phyloP scores from a whole-genome alignment of 768 basidiomycete genomes.

The Leucocoprinus leucothites region DNA sequence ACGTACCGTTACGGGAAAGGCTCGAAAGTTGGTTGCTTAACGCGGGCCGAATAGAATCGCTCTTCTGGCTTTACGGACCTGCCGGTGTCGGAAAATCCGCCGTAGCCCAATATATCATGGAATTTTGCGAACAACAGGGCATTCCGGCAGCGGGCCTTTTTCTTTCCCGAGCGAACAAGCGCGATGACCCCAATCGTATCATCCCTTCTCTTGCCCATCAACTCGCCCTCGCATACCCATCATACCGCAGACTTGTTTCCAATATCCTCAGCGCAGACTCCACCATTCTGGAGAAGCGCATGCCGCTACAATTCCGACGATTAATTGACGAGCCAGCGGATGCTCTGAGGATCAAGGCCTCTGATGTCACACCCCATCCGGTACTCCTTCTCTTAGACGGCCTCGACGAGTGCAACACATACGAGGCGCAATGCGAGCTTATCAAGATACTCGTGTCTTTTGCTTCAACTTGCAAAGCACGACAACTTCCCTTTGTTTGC shows the following conservation, averaged over 20 bases:
- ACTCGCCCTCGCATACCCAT: background rate
- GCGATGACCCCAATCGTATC: background rate
- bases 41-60: background rate
- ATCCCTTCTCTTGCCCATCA: background rate
- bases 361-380: too few relatives aligned
- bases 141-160: slow-evolving; percentile 4
- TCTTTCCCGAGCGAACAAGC: background rate
- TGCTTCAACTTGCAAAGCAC: background rate
- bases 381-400: background rate
- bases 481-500: background rate
- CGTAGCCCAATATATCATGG: slow-evolving; percentile 1
- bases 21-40: background rate
- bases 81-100: slow-evolving; percentile 13
- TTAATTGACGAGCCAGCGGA: background rate
- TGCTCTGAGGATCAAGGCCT: too few relatives aligned
- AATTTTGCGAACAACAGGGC: background rate
- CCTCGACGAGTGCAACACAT: background rate
- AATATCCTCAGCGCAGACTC: background rate
- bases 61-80: slow-evolving; percentile 9
- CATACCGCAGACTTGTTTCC: background rate
- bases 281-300: background rate
- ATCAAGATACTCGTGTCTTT: background rate
- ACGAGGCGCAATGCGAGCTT: background rate
- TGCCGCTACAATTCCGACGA: background rate
- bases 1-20: background rate